A percentile compares a stretch with the other conserved stretches of the same genome.
Evolutionary conservation across 1,284 basidiomycete species (phyloP).

Genomic region (Rhodotorula sp.): DNA sequence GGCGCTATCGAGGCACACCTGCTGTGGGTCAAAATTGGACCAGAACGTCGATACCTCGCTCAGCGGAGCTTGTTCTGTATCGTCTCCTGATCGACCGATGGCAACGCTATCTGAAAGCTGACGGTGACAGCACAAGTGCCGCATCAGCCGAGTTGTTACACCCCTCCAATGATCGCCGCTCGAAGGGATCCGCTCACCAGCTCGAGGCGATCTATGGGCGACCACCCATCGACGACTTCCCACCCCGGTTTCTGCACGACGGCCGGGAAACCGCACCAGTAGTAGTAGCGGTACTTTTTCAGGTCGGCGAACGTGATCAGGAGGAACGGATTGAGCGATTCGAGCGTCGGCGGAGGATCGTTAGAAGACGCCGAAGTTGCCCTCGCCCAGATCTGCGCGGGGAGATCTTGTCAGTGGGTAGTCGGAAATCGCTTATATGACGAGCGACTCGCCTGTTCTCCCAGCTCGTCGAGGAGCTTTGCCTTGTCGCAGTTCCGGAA

Average conservation of each 20-base stretch:
- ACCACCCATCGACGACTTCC: slow-evolving; percentile 58
- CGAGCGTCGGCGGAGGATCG: neutral
- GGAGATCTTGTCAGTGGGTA: neutral
- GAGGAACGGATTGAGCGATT: slow-evolving; percentile 71
- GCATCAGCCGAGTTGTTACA: too few species aligned
- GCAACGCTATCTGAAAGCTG: neutral
- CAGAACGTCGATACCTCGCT: slow-evolving; percentile 55
- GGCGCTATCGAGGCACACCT: slow-evolving; percentile 48
- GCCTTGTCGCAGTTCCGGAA: slow-evolving; percentile 90
- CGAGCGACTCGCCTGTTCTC: slow-evolving; percentile 23
- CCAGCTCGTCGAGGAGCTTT: slow-evolving; percentile 60
- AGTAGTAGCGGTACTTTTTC: slow-evolving; percentile 96
- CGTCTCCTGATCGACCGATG: neutral
- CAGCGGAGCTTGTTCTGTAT: neutral
- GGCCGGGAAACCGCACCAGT: slow-evolving; percentile 97
- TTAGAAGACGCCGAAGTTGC: neutral
- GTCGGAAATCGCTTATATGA: neutral
- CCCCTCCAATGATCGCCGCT: too few species aligned
- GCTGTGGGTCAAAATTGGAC: slow-evolving; percentile 50
- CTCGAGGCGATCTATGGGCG: neutral
- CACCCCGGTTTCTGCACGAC: slow-evolving; percentile 82
- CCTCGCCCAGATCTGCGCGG: slow-evolving; percentile 23
- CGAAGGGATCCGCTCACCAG: neutral
- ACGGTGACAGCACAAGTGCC: too few species aligned
- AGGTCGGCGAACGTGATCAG: slow-evolving; percentile 93